Base-by-base conservation (phyloP, 2,329 filamentous ascomycete species). In the Incumbomyces delicatus region DNA sequence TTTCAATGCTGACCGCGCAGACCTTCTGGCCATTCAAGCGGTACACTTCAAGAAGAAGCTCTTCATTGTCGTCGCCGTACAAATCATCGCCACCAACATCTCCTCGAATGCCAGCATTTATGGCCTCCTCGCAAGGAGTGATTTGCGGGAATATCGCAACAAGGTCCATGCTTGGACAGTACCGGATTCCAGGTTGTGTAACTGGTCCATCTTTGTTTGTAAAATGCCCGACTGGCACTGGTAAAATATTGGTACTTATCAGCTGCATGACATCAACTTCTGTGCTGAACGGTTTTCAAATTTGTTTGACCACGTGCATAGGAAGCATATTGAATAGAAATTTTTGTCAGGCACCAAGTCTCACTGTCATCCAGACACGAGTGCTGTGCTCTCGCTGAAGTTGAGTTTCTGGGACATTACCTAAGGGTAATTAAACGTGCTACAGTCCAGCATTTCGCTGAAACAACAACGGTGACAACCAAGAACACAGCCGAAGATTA, bases 121-220 rank as follows among this genome's bases (percentile, higher is more conserved):
- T 27, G 10, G 20, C 20, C 10, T 3, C 12, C 8, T 46, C 43
- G 17, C 8, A 30, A 16, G 34, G 6, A 6, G n/a, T 8, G 12
- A 32, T 13, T 18, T 31, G 12, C 16, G 35, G 50, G 50, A 17
- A 72, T 69, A 72, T 76, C 11, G 85, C 84, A 11, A 88, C 73
- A 38, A 96, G 73, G 65, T 95, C 87, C 70, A 94, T 85, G 7
- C 81, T 83, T 13, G 89, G 87, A 64, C 87, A 94, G 64, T 85
- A 87, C 20, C 31, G 38, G 12, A 46, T 14, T 22, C 43, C 43
- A 18, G 39, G 29, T 6, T 32, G 22, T 35, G 32, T 14, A 8
- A 16, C 16, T 36, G n/a, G 20, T 7, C 6, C 33, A 44, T 44
- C 13, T 22, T 29, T 35, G 36, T 22, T 3, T 6, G 16, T 22